Percentiles rank a stretch among this genome's conserved stretches.
These are phyloP conservation scores for Trametes hirsuta DNA, from an alignment of 1,284 basidiomycete genomes.

Conservation along the genomic window DNA sequence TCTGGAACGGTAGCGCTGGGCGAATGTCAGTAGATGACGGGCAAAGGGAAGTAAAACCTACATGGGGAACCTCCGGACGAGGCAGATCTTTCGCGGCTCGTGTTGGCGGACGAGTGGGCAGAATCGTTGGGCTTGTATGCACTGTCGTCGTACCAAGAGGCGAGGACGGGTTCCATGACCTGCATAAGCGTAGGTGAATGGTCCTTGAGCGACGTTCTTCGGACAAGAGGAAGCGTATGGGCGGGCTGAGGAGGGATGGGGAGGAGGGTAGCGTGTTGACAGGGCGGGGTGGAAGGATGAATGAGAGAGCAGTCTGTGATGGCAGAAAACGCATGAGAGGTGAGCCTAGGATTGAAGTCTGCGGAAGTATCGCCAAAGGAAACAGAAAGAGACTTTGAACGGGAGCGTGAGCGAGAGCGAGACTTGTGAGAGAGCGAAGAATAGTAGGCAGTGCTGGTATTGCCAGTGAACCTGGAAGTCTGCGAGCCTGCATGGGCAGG, in stretches of 20 bases:
- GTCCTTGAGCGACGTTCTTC: not conserved
- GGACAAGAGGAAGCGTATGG: not conserved
- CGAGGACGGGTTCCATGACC: constrained; percentile 30
- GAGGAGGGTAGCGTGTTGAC: constrained; percentile 3
- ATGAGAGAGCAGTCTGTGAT: no score
- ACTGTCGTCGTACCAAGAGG: constrained; percentile 23
- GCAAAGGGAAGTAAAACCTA: constrained; percentile 8
- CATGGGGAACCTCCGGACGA: constrained; percentile 16
- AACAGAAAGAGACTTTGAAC: no score
- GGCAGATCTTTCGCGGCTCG: constrained; percentile 8
- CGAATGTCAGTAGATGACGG: not conserved
- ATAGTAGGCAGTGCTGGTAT: constrained; percentile 16
- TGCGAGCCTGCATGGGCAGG: no score
- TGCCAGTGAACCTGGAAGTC: constrained; percentile 8
- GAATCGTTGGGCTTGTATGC: constrained; percentile 3
- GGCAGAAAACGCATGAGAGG: no score
- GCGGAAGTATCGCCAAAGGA: no score
- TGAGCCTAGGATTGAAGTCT: no score
- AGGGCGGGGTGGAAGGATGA: no score
- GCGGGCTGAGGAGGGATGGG: constrained; percentile 7
- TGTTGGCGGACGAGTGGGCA: constrained; percentile 5
- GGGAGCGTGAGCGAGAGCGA: constrained; percentile 8
- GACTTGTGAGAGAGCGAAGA: constrained; percentile 15
- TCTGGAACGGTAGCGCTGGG: constrained; percentile 25
- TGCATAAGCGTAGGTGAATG: constrained; percentile 30